A percentile compares a stretch with the other conserved stretches of the same genome.
phyloP scores from a whole-genome alignment of 768 basidiomycete genomes.

The Auricularia auricula-judae region DNA sequence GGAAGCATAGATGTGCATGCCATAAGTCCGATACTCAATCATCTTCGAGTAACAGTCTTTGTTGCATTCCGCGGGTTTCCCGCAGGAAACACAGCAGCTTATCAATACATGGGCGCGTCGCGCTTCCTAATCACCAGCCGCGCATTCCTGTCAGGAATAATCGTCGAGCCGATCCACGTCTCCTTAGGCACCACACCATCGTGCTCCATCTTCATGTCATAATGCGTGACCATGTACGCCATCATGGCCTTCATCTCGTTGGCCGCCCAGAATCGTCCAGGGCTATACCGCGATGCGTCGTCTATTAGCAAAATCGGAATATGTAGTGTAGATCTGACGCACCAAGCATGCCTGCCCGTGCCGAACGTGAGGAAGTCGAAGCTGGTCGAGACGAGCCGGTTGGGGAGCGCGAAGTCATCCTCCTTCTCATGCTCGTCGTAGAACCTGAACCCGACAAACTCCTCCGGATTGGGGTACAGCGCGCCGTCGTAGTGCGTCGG shows the following conservation, averaged over 20 bases:
- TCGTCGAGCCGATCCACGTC: not conserved
- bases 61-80: not conserved
- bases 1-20: too few species aligned
- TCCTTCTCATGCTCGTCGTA: conserved; percentile 13
- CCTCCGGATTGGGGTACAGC: conserved; percentile 22
- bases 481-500: conserved; percentile 28
- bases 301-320: not conserved
- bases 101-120: not conserved
- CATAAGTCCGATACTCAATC: not conserved
- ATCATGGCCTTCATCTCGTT: conserved; percentile 21
- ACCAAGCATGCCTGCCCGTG: conserved; percentile 26
- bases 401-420: conserved; percentile 1
- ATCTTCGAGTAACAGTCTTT: not conserved
- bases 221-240: conserved; percentile 1
- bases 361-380: conserved; percentile 15
- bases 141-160: not conserved
- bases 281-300: not conserved
- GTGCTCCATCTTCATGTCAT: conserved; percentile 4
- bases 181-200: conserved; percentile 2
- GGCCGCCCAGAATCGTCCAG: conserved; percentile 35
- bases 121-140: not conserved
- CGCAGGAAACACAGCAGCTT: not conserved
- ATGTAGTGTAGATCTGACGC: not conserved
- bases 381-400: conserved; percentile 9
- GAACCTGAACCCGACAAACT: conserved; percentile 32